Evolutionary conservation across 768 basidiomycete species (phyloP), one percentile per base, ranked within the genome.

Genomic region (Lyophyllum shimeji): DNA sequence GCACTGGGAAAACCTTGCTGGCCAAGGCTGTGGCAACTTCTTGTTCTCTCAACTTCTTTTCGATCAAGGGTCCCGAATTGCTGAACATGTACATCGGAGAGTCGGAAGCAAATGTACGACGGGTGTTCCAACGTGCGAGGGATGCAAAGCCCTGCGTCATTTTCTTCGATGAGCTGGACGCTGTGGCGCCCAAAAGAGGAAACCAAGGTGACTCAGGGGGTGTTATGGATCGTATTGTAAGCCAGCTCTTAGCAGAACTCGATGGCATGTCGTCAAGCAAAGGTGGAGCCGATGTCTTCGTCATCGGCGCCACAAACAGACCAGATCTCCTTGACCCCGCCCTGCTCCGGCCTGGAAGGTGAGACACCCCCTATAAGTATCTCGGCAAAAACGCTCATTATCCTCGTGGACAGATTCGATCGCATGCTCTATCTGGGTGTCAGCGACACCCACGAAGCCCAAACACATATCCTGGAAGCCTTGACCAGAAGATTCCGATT

Each of bases 41-140:
- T 2, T 97, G 90, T 68, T 89, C 93, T 23, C 80, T 97, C 61
- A 97, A 97, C 69, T 97, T 98, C 72, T 89, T 98, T 74, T 95
- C 93, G n/a, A 85, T 97, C 64, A 97, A 98, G 69, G 95, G 95
- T 0, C 95, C 95, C 2, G 95, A 98, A 65, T 74, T 98, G 34
- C 82, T 97, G 49, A 96, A 96, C 72, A 98, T 98, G 95, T 98
- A 96, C 72, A 96, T 98, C 63, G 95, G 95, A 56, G 95, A 97
- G 72, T 95, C 93, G 11, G 95, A 98, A 71, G 97, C 98, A 58
- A 99, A 98, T 71, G 95, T 99, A 39, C 84, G 97, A 13, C 79
- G 87, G 15, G 86, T 98, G 1, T 98, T 98, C 69, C 92, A 95
- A 67, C 83, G 85, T 12, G 95, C 95, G 24, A 75, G 92, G 50